Conservation (phyloP, 1,284 basidiomycete species). For the Trichosporon sp. region DNA sequence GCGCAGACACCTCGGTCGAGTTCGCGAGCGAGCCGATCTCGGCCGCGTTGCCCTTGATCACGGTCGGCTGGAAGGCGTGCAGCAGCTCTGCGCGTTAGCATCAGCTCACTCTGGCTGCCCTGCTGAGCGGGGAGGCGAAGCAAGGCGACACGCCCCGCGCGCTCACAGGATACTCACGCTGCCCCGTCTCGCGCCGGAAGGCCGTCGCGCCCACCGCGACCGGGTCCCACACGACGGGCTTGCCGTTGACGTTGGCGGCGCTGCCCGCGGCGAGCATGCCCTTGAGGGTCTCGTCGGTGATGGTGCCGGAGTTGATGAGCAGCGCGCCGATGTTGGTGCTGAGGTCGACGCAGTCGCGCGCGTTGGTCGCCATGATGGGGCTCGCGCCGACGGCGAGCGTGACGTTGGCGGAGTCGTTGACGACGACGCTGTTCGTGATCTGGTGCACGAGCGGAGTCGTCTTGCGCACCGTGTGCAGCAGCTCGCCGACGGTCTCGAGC, state of each 20-base stretch:
- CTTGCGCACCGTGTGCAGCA: constrained; percentile 57
- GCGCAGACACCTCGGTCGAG: constrained; percentile 70
- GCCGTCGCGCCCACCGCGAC: constrained; percentile 84
- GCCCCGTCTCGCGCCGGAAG: constrained; percentile 60
- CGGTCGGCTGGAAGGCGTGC: constrained; percentile 77
- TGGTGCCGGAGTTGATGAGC: constrained; percentile 87
- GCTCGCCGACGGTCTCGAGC: constrained; percentile 46
- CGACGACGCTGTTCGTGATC: constrained; percentile 88
- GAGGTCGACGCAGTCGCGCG: constrained; percentile 77
- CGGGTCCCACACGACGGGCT: constrained; percentile 87
- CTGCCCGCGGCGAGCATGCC: constrained; percentile 78
- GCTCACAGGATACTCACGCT: constrained; percentile 49
- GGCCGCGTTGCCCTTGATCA: constrained; percentile 93
- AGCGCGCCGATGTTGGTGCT: constrained; percentile 64
- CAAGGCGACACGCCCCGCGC: not conserved
- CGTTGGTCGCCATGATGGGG: constrained; percentile 87
- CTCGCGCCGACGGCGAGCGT: constrained; percentile 84
- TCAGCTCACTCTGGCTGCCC: not conserved
- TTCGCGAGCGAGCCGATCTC: constrained; percentile 77
- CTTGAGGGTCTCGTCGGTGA: constrained; percentile 56
- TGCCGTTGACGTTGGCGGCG: constrained; percentile 65
- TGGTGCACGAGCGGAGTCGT: constrained; percentile 64
- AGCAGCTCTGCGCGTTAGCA: constrained; percentile 59
- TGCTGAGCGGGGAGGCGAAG: not conserved
- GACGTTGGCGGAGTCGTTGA: constrained; percentile 85